These are phyloP conservation scores for Candida nitratophila DNA, from an alignment of 805 yeast genomes.

Conservation along the genomic window DNA sequence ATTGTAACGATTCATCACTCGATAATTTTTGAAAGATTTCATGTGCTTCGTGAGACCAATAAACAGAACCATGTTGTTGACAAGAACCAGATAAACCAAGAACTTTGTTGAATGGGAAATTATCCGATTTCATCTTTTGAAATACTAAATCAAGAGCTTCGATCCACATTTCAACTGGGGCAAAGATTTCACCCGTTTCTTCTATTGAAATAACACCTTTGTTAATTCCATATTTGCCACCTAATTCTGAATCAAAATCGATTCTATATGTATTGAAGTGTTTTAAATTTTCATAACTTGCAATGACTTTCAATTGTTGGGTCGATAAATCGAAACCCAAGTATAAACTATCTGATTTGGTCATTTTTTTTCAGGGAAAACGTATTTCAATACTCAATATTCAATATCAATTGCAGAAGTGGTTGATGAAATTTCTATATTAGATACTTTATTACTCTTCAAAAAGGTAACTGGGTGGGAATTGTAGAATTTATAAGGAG, in stretches of 20 bases:
- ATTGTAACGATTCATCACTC: conserved; percentile 28
- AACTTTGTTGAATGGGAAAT: conserved; percentile 54
- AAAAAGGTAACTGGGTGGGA: conserved; percentile 35
- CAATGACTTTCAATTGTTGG: conserved; percentile 77
- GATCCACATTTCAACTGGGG: conserved; percentile 89
- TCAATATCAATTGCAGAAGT: conserved; percentile 10
- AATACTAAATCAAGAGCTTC: conserved; percentile 71
- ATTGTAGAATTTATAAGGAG: conserved; percentile 54
- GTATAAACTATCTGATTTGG: conserved; percentile 24
- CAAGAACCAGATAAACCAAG: conserved; percentile 76
- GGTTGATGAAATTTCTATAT: neutral
- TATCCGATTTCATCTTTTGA: conserved; percentile 37
- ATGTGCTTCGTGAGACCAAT: conserved; percentile 53
- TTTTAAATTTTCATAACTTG: conserved; percentile 46
- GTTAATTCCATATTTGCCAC: conserved; percentile 45
- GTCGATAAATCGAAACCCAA: conserved; percentile 86
- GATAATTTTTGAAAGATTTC: conserved; percentile 32
- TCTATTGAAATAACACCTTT: conserved; percentile 66
- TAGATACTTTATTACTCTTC: neutral
- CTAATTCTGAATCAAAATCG: conserved; percentile 63
- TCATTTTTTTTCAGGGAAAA: conserved; percentile 10
- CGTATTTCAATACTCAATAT: conserved; percentile 6
- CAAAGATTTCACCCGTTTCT: conserved; percentile 51
- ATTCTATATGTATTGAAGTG: conserved; percentile 54
- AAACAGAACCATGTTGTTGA: conserved; percentile 91